Conservation (phyloP, 495 filamentous ascomycete species). For the Aspergillus affinis region DNA sequence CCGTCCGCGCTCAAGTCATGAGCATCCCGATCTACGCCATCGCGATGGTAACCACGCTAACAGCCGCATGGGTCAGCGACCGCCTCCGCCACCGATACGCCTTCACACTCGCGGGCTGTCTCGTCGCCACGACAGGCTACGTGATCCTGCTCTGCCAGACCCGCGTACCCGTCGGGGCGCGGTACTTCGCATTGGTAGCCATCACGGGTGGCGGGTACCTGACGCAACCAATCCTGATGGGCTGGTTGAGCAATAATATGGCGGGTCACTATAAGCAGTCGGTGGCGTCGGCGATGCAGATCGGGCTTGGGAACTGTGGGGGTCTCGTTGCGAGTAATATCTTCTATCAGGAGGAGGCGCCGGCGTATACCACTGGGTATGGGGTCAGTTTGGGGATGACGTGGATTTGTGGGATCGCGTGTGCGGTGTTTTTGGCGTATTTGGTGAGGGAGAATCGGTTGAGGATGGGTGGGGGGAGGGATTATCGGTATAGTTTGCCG, state of each 20-base stretch:
- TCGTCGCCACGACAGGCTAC: conserved; percentile 50
- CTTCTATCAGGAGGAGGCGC: conserved; percentile 48
- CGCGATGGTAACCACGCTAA: conserved; percentile 45
- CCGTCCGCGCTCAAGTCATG: conserved; percentile 50
- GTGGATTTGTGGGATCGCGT: conserved; percentile 47
- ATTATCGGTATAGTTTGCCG: conserved; percentile 44
- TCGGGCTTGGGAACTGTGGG: conserved; percentile 53
- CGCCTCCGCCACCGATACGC: conserved; percentile 48
- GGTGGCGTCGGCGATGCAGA: conserved; percentile 50
- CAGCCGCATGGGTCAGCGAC: conserved; percentile 48
- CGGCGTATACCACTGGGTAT: conserved; percentile 51
- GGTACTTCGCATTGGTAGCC: conserved; percentile 54
- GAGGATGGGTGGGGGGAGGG: conserved; percentile 52
- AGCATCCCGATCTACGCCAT: conserved; percentile 58
- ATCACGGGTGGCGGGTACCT: conserved; percentile 48
- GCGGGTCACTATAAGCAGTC: conserved; percentile 59
- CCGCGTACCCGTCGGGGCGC: conserved; percentile 33
- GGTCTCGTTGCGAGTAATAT: conserved; percentile 56
- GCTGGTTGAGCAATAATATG: conserved; percentile 57
- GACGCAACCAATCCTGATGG: conserved; percentile 44
- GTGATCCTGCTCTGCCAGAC: conserved; percentile 47
- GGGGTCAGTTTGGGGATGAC: conserved; percentile 48
- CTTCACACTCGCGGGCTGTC: conserved; percentile 49
- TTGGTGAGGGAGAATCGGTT: conserved; percentile 53
- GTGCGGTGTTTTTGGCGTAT: conserved; percentile 41